Evolutionary conservation across 1,284 basidiomycete species (phyloP), one percentile per base, ranked within the genome.

Genomic region (Wolfiporia cocos): DNA sequence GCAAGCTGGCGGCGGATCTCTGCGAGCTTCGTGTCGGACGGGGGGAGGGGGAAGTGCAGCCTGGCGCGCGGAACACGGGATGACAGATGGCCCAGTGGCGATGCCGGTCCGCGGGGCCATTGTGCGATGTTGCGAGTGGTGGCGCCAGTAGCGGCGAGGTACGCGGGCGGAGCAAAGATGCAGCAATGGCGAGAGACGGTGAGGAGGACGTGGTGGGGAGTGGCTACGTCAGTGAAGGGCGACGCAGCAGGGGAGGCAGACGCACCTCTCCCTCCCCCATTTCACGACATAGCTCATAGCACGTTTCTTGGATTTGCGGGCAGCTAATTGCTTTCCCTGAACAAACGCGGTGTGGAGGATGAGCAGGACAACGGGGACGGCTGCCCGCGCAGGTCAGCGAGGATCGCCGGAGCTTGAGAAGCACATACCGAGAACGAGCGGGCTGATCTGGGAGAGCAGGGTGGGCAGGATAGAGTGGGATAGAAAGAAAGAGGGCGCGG

Each of bases 241-340:
- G 44, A 51, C 36, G 43, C 22, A 42, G 44, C 15, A 37, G 38
- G 41, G 39, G 2, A 43, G 29, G 30, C 39, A 48, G 39, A 45
- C 43, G 47, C 44, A 70, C 68, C 70, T 69, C 58, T 83, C 78
- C 48, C 69, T 70, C 33, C 70, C 76, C 78, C 80, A 85, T 62
- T 81, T 81, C 50, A 84, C 71, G 44, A 70, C 69, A 51, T 82
- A 63, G 57, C 68, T 64, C 70, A 74, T 75, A 44, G 44, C 43
- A 42, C 42, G 50, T 34, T 34, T 44, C 47, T 50, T 52, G 39
- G 39, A 43, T 32, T 22, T 51, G 47, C 37, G 41, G 43, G 39
- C 46, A 43, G 56, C 39, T 49, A 58, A 42, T 52, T 49, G 53
- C 38, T 50, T 57, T 15, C 54, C 47, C 29, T 59, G 57, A 34